Conservation (phyloP, 495 filamentous ascomycete species). For the Penicillium silybi region DNA sequence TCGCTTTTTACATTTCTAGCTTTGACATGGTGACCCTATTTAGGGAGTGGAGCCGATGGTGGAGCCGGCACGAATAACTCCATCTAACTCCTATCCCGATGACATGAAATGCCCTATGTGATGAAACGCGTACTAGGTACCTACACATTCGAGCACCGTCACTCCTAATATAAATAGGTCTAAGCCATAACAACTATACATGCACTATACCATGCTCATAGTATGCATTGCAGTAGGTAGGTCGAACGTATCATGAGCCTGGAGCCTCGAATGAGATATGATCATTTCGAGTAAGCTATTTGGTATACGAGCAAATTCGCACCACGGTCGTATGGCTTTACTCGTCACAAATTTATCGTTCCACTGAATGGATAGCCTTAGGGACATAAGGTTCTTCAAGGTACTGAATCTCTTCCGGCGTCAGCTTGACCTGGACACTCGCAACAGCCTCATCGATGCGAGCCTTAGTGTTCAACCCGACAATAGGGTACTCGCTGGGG, state of each 20-base stretch:
- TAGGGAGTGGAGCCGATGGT: too few species aligned
- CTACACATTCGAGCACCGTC: conserved; percentile 9
- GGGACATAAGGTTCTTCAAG: conserved; percentile 65
- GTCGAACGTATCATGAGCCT: conserved; percentile 1
- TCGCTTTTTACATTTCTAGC: too few species aligned
- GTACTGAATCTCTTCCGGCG: conserved; percentile 59
- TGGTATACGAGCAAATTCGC: conserved; percentile 1
- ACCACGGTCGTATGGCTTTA: conserved; percentile 3
- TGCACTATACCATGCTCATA: conserved; percentile 3
- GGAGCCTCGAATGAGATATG: conserved; percentile 2
- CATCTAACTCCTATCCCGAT: conserved; percentile 19
- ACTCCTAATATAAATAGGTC: conserved; percentile 11
- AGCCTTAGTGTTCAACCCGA: conserved; percentile 57
- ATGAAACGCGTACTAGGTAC: conserved; percentile 17
- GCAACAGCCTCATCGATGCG: conserved; percentile 61
- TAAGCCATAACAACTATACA: conserved; percentile 3
- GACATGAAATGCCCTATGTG: conserved; percentile 20
- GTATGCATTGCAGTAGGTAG: conserved; percentile 1
- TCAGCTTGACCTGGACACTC: conserved; percentile 48
- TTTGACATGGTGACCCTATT: too few species aligned
- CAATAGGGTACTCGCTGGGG: conserved; percentile 52
- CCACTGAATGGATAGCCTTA: conserved; percentile 35
- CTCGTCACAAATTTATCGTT: conserved; percentile 22
- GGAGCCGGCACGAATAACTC: too few species aligned
- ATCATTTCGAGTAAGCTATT: conserved; percentile 6